These are phyloP conservation scores for Xylaria sp. DNA, from an alignment of 2,329 filamentous ascomycete species.

Conservation along the genomic window DNA sequence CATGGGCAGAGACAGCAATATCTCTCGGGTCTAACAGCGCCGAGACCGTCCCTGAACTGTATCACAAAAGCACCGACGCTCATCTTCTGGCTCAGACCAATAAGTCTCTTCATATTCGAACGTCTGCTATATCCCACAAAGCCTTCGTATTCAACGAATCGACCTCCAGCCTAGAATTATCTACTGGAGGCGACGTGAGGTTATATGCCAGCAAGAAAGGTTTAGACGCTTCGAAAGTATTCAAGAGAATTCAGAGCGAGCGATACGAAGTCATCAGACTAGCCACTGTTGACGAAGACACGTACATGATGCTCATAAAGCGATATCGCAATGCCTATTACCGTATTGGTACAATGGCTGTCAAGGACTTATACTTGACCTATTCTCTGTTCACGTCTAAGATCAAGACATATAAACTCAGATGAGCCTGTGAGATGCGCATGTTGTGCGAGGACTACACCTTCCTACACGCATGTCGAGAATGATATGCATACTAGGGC, in stretches of 20 bases:
- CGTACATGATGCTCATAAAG: constrained; percentile 37
- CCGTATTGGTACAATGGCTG: constrained; percentile 30
- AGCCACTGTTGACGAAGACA: constrained; percentile 23
- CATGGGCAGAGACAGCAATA: constrained; percentile 23
- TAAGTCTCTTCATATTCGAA: constrained; percentile 24
- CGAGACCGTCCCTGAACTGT: constrained; percentile 17
- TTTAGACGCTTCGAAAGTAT: constrained; percentile 29
- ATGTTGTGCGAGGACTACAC: too few species aligned
- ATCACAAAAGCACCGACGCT: constrained; percentile 9
- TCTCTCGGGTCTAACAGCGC: constrained; percentile 20
- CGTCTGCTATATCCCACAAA: constrained; percentile 9
- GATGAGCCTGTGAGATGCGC: not conserved
- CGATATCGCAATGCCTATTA: constrained; percentile 25
- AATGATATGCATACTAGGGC: too few species aligned
- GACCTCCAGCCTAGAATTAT: not conserved
- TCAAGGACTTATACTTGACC: not conserved
- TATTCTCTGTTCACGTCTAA: not conserved
- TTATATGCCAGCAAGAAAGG: constrained; percentile 33
- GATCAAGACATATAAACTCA: not conserved
- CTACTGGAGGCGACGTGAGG: constrained; percentile 15
- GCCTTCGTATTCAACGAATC: constrained; percentile 21
- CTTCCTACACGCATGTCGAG: not conserved
- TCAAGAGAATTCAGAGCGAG: constrained; percentile 31
- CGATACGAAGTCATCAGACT: constrained; percentile 32
- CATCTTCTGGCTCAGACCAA: constrained; percentile 2